These are phyloP conservation scores for Penicillium longicatenatum DNA, from an alignment of 495 filamentous ascomycete genomes.

Conservation along the genomic window DNA sequence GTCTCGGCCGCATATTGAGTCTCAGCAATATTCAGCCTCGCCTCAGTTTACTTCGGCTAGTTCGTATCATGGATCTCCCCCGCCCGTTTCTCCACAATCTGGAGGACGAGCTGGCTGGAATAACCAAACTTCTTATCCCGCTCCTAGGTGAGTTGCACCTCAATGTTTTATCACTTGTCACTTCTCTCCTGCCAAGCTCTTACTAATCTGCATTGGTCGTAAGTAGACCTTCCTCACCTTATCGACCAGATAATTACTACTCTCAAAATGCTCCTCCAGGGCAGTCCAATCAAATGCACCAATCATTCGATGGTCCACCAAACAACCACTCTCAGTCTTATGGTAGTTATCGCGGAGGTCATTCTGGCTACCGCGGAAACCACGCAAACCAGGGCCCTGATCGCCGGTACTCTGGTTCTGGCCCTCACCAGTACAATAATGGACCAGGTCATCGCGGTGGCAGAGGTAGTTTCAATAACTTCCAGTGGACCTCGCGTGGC, in stretches of 20 bases:
- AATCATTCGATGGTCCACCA: slow-evolving; percentile 52
- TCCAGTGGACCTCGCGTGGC: slow-evolving; percentile 57
- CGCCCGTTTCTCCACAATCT: slow-evolving; percentile 64
- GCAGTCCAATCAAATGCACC: slow-evolving; percentile 58
- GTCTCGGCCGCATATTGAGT: slow-evolving; percentile 41
- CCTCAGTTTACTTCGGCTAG: slow-evolving; percentile 59
- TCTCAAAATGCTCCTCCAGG: slow-evolving; percentile 43
- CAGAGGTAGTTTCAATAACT: slow-evolving; percentile 56
- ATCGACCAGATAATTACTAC: slow-evolving; percentile 51
- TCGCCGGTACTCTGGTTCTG: slow-evolving; percentile 40
- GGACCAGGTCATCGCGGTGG: slow-evolving; percentile 32
- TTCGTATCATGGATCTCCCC: slow-evolving; percentile 69
- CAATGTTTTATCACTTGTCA: neutral
- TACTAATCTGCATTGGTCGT: slow-evolving; percentile 23
- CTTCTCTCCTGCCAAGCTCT: slow-evolving; percentile 5
- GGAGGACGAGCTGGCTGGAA: slow-evolving; percentile 58
- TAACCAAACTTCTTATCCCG: slow-evolving; percentile 56
- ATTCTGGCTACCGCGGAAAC: slow-evolving; percentile 55
- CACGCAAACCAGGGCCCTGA: slow-evolving; percentile 53
- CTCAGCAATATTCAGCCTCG: slow-evolving; percentile 56
- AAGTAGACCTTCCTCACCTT: slow-evolving; percentile 50
- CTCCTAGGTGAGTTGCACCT: slow-evolving; percentile 57
- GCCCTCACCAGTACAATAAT: slow-evolving; percentile 33
- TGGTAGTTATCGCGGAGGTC: slow-evolving; percentile 55
- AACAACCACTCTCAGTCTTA: slow-evolving; percentile 52